Evolutionary conservation across 352 stramenopile species (phyloP).

Genomic region (Globisporangium viniferum): DNA sequence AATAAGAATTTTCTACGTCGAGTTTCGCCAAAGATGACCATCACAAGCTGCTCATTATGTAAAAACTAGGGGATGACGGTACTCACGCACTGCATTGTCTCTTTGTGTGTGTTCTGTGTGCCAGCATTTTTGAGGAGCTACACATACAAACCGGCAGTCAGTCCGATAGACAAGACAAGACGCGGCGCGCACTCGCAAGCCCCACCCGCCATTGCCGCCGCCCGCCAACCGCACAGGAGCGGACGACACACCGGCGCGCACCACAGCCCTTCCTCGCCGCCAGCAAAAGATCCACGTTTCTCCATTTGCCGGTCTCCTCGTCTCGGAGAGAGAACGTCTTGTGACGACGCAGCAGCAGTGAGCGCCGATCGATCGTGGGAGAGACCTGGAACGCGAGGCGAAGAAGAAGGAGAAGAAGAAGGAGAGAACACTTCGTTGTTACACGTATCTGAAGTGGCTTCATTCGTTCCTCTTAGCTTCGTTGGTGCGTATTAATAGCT

Average conservation of each 20-base stretch:
- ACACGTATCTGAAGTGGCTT: no score
- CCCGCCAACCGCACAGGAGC: background rate
- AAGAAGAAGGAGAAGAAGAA: background rate
- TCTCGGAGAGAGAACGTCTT: no score
- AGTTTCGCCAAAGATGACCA: background rate
- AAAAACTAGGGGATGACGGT: background rate
- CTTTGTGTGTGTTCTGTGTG: background rate
- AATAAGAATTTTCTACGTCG: background rate
- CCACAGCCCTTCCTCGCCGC: no score
- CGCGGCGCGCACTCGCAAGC: background rate
- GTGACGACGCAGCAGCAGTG: no score
- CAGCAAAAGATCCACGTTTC: background rate
- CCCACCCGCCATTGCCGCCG: background rate
- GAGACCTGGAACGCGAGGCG: background rate
- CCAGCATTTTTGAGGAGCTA: constrained; percentile 1
- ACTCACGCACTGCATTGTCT: background rate
- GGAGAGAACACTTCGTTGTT: no score
- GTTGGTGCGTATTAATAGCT: background rate
- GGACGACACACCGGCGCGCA: no score
- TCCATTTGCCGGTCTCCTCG: background rate
- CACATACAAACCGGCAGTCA: constrained; percentile 8
- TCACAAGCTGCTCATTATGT: background rate
- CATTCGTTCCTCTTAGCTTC: background rate
- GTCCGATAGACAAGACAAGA: constrained; percentile 1
- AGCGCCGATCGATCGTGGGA: background rate